Percentiles rank a stretch among this genome's conserved stretches.
Conservation (phyloP, 768 basidiomycete species). For the Lentinula sp. region DNA sequence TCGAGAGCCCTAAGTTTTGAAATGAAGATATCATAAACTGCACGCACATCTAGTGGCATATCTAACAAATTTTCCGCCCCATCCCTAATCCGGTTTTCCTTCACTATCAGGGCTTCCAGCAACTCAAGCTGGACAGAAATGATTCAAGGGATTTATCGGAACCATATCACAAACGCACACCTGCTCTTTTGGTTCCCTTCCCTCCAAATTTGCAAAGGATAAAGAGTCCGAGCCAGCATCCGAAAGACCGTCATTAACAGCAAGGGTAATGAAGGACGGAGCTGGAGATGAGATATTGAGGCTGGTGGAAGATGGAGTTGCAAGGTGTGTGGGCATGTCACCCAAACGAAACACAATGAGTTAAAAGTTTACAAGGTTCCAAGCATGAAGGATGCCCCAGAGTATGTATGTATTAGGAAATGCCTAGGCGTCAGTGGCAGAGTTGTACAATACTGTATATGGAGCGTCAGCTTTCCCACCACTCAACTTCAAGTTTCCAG, state of each 20-base stretch:
- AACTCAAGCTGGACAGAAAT: slow-evolving; percentile 47
- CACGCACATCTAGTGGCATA: slow-evolving; percentile 47
- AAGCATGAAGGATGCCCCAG: background rate
- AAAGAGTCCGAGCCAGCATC: slow-evolving; percentile 17
- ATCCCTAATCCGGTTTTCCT: slow-evolving; percentile 81
- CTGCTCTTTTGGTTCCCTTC: slow-evolving; percentile 40
- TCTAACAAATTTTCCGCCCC: slow-evolving; percentile 88
- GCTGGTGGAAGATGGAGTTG: slow-evolving; percentile 8
- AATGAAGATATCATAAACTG: slow-evolving; percentile 12
- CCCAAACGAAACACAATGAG: background rate
- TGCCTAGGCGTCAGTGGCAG: too few species aligned
- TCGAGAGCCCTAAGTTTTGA: slow-evolving; percentile 6
- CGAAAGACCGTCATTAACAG: slow-evolving; percentile 4
- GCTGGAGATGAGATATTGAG: slow-evolving; percentile 10
- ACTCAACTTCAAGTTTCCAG: too few species aligned
- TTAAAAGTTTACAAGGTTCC: background rate
- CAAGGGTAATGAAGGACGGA: slow-evolving; percentile 12
- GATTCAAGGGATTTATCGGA: background rate
- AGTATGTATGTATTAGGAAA: too few species aligned
- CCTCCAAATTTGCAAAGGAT: slow-evolving; percentile 37
- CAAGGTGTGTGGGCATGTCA: slow-evolving; percentile 16
- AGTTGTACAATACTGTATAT: too few species aligned
- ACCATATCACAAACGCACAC: slow-evolving; percentile 16
- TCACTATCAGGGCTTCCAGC: slow-evolving; percentile 60
- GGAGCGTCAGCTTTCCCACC: too few species aligned